Base-by-base conservation (phyloP, 495 filamentous ascomycete species). In the Daldinia caldariorum region DNA sequence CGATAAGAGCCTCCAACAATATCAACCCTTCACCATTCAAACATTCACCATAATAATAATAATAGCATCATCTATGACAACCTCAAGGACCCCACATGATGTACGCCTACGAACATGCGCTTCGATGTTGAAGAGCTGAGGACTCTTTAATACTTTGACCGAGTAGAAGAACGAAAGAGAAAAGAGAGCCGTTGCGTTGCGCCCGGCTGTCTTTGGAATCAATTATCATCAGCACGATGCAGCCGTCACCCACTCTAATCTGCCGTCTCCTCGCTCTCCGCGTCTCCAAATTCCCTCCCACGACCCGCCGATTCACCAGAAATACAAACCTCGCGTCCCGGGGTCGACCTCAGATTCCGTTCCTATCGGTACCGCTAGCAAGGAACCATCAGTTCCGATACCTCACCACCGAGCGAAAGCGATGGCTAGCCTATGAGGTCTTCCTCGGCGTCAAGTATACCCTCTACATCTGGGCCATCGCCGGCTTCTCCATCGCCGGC, bases 261-360 rank as follows among this genome's bases (percentile, higher is more conserved):
- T 69, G 74, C 38, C 74, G 67, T 54, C 63, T 76, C 50, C 54
- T 62, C 16, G 53, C 64, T 60, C 69, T 66, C 20, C 69, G 69
- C 38, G 10, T 58, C 58, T 61, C 57, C n/a, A 74, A 71, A 49
- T 37, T 31, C 16, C 61, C 61, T n/a, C 45, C 45, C 6, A 34
- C 69, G 1, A 12, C 61, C 6, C 72, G 72, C 5, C 18, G 32
- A 55, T 69, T 73, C 61, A 73, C 64, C 8, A 63, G 61, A 57
- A n/a, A 72, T 43, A 62, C 63, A n/a, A 66, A 63, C 14, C 58
- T 71, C 49, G 37, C 77, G 13, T 80, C 81, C 18, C 69, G 47
- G 18, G 59, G 61, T 22, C 88, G 93, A n/a, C 93, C 93, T 31
- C 90, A 94, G 74, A 80, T 95, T 29, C 91, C 91, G 18, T 97